Evolutionary conservation across 306 rosid species (phyloP).

Genomic region (Pachyrhizus erosus): DNA sequence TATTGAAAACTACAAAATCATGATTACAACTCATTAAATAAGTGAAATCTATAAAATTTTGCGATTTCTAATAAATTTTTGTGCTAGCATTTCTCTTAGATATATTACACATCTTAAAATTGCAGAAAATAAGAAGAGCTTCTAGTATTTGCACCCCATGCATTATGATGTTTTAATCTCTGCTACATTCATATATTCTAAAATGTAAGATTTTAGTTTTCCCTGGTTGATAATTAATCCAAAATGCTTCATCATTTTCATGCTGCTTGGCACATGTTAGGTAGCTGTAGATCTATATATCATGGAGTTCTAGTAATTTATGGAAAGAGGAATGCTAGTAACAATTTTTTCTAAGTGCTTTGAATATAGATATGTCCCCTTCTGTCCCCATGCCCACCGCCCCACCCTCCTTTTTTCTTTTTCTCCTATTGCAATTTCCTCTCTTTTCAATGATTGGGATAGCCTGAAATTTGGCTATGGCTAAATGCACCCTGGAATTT

Average conservation of each 20-base stretch:
- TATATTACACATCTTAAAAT: neutral
- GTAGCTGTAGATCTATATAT: neutral
- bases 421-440: neutral
- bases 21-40: neutral
- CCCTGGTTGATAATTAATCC: neutral
- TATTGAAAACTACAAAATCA: neutral
- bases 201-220: neutral
- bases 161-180: neutral
- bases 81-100: neutral
- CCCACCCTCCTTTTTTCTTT: neutral
- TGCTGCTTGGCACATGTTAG: neutral
- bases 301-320: constrained; percentile 3
- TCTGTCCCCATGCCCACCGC: neutral
- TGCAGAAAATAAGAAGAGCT: constrained; percentile 18
- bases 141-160: neutral
- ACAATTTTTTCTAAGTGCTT: neutral
- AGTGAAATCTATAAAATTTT: neutral
- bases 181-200: neutral
- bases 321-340: neutral
- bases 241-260: constrained; percentile 6
- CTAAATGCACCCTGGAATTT: neutral
- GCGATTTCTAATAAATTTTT: too few relatives aligned
- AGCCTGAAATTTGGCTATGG: constrained; percentile 3
- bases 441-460: neutral
- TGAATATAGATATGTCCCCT: neutral